phyloP scores from a whole-genome alignment of 75 land plant genomes.

The Azolla pinnata region DNA sequence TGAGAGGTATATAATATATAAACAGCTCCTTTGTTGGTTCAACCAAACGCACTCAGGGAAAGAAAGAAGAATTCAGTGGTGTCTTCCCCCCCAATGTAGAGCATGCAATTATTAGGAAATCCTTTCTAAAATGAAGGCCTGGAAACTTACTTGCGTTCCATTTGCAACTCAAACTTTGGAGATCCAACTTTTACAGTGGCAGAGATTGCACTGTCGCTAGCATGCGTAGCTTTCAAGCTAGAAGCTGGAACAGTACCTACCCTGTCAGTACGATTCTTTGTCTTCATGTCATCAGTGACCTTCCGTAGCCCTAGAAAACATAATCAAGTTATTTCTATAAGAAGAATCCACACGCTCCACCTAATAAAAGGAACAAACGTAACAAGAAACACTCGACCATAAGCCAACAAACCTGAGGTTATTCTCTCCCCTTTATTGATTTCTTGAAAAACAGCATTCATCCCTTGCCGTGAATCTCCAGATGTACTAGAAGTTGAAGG shows the following conservation, averaged over 20 bases:
- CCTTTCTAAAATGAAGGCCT: background rate
- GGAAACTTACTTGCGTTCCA: slow-evolving; percentile 96
- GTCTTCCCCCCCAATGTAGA: background rate
- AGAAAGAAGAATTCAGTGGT: too few species aligned
- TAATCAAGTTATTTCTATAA: too few species aligned
- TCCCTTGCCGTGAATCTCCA: slow-evolving; percentile 46
- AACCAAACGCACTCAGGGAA: too few species aligned
- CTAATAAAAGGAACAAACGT: background rate
- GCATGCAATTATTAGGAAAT: too few species aligned
- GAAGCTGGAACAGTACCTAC: slow-evolving; percentile 53
- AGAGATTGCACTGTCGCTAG: slow-evolving; percentile 12
- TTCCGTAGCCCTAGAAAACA: slow-evolving; percentile 72
- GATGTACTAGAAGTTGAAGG: slow-evolving; percentile 24
- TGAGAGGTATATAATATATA: too few species aligned
- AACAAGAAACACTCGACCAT: background rate
- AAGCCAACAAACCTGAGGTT: slow-evolving; percentile 50
- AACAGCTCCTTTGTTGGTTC: too few species aligned
- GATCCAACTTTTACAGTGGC: slow-evolving; percentile 51
- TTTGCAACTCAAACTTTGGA: slow-evolving; percentile 81
- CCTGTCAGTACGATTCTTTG: slow-evolving; percentile 79
- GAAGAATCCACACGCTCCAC: background rate
- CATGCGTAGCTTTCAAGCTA: slow-evolving; percentile 23
- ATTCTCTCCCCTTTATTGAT: slow-evolving; percentile 66
- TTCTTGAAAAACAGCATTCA: slow-evolving; percentile 88
- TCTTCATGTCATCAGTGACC: slow-evolving; percentile 96